Evolutionary conservation across 371 early-diverging fungal genomes (phyloP), one percentile per base, ranked within the genome.

Genomic region (Dipsacomyces acuminosporus): DNA sequence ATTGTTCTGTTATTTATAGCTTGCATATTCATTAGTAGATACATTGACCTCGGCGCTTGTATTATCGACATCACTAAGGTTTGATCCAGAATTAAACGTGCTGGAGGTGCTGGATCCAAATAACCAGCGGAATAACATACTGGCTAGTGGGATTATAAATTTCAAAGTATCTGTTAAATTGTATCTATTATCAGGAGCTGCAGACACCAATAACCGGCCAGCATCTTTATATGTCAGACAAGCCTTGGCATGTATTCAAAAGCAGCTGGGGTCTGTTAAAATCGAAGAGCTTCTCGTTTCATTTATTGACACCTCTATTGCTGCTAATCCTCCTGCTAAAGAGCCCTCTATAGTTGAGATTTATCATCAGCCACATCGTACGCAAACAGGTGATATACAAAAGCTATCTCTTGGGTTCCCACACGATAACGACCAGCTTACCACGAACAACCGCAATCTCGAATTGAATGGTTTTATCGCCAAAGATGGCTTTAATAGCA

Each of bases 81-180:
- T 70, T 15, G 64, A 64, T 52, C 70, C 70, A 8, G 70, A 63
- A 34, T 56, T 70, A 11, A 70, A 70, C 14, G 58, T 60, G 60
- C 66, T 70, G 24, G 71, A 70, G 51, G 65, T 70, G n/a, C 51
- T 64, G 30, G 71, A 70, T 38, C 69, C 69, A 1, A 42, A 51
- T 23, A 67, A 67, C 44, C 40, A 40, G 14, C 54, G 69, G 25
- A 67, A 67, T 52, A 51, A 67, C 43, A 55, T 67, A 18, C 36
- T 48, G 15, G 50, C 45, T 41, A 53, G 54, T n/a, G 55, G 59
- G 2, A 43, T 58, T 21, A 56, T 48, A 0, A 51, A 67, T 55
- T 62, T 58, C 23, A 41, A 36, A 17, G 51, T 67, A 6, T 58
- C 69, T n/a, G 69, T 59, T 9, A 67, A 67, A 21, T 40, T 67